These are phyloP conservation scores for Ascocoryne sarcoides DNA, from an alignment of 2,329 filamentous ascomycete species.

Conservation along the genomic window DNA sequence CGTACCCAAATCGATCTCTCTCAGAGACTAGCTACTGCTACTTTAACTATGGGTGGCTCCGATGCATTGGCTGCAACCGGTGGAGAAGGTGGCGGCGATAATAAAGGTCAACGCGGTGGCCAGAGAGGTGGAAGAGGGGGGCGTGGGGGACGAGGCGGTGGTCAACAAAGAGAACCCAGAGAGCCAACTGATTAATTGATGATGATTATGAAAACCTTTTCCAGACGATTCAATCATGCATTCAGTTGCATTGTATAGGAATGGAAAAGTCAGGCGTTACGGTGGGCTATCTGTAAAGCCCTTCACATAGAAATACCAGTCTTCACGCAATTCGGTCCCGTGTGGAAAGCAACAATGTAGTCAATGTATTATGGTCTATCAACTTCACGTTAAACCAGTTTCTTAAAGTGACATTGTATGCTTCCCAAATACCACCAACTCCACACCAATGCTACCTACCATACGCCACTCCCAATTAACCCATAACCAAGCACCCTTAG, in stretches of 20 bases:
- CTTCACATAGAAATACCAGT: slow-evolving; percentile 24
- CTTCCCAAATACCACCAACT: slow-evolving; percentile 25
- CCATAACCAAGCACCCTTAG: slow-evolving; percentile 23
- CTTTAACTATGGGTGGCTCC: slow-evolving; percentile 48
- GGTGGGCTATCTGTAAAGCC: slow-evolving; percentile 40
- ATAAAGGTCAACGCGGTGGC: slow-evolving; percentile 37
- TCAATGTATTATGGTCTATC: slow-evolving; percentile 25
- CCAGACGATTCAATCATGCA: slow-evolving; percentile 22
- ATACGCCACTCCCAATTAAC: slow-evolving; percentile 27
- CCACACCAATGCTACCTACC: slow-evolving; percentile 28
- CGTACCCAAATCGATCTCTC: slow-evolving; percentile 98
- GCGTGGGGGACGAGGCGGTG: slow-evolving; percentile 35
- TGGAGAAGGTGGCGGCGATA: slow-evolving; percentile 38
- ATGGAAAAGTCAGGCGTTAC: slow-evolving; percentile 30
- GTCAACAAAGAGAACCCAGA: slow-evolving; percentile 37
- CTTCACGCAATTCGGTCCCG: too few relatives aligned
- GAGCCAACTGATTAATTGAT: slow-evolving; percentile 41
- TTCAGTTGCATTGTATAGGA: slow-evolving; percentile 27
- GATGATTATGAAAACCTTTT: slow-evolving; percentile 18
- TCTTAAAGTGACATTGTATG: slow-evolving; percentile 24
- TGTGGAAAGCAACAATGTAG: too few relatives aligned
- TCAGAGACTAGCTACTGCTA: slow-evolving; percentile 81
- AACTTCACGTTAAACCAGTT: slow-evolving; percentile 25
- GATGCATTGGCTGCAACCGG: slow-evolving; percentile 31
- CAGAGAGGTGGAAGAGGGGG: slow-evolving; percentile 39